Conservation (phyloP, 129 eudicot species). For the Apium graveolens region DNA sequence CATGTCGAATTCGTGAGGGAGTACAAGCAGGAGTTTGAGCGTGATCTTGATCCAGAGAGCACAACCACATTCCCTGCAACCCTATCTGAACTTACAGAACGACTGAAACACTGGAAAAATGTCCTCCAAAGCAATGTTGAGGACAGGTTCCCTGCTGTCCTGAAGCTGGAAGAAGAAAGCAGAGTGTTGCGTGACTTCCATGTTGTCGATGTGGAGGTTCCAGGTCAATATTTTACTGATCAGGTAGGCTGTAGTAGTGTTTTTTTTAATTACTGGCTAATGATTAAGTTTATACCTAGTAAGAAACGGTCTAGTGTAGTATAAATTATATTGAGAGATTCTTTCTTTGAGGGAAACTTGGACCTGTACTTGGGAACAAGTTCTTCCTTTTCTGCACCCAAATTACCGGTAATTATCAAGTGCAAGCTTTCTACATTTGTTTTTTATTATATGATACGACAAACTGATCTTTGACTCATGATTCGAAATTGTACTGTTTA, state of each 20-base stretch:
- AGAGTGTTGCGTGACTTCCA: conserved; percentile 93
- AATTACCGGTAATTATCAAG: neutral
- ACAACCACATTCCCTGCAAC: conserved; percentile 87
- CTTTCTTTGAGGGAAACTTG: neutral
- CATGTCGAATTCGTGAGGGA: conserved; percentile 96
- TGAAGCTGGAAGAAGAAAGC: conserved; percentile 98
- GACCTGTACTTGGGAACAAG: neutral
- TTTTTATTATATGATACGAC: neutral
- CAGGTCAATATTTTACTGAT: conserved; percentile 79
- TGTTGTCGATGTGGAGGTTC: conserved; percentile 97
- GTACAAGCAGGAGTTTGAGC: conserved; percentile 95
- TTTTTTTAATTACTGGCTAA: neutral
- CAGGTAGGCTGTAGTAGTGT: conserved; percentile 32
- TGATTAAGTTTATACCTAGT: neutral
- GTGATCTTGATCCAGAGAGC: conserved; percentile 99
- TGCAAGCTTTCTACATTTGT: neutral
- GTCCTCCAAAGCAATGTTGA: conserved; percentile 95
- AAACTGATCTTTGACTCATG: neutral
- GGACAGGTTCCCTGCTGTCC: conserved; percentile 89
- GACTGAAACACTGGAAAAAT: conserved; percentile 97
- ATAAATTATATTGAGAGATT: neutral
- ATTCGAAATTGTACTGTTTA: neutral
- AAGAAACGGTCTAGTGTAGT: neutral
- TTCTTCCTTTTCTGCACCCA: neutral
- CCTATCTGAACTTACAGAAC: conserved; percentile 84